Evolutionary conservation across 176 grass and related monocot genomes (phyloP), one percentile per base, ranked within the genome.

Genomic region (Poa pratensis): DNA sequence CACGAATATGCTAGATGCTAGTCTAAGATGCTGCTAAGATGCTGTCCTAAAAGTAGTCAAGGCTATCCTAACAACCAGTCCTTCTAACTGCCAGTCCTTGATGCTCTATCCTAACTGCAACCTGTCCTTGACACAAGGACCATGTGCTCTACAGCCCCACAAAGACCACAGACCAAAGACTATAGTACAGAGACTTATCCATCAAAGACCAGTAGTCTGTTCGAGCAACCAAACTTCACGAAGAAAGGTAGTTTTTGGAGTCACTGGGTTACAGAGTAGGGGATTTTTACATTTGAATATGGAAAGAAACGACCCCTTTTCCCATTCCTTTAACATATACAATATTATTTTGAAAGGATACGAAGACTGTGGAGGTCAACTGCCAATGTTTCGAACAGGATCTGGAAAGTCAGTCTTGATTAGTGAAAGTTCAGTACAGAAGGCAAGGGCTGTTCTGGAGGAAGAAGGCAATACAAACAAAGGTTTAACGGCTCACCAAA

Each of bases 331-430:
- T 75, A 18, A 76, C 28, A 67, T 58, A 9, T 26, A 71, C 27
- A 53, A 12, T 53, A 69, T 69, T 75, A 30, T 79, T 68, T 83
- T 80, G 61, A 54, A 86, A 80, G 58, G 70, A 88, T 75, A 86
- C 39, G 28, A 60, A 86, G 86, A 39, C 50, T 32, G 19, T 46
- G 80, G 76, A 76, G 78, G 28, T 69, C 28, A 86, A 80, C 70
- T 89, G 57, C 84, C 83, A 86, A 81, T 89, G 81, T 94, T 94
- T 89, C 73, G 18, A 85, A 94, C 95, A 35, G 92, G 88, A 80
- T 88, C 88, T 43, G 95, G 90, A 78, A 94, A 81, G 80, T 89
- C 86, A 9, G 86, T 92, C 24, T 80, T 86, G 68, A 79, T 91
- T 58, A 90, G 85, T 27, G 48, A 90, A 71, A 88, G 66, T 55